Percentiles rank a stretch among this genome's conserved stretches.
Evolutionary conservation across 192 early-diverging fungal genomes (phyloP).

Genomic region (Umbelopsis isabellina): DNA sequence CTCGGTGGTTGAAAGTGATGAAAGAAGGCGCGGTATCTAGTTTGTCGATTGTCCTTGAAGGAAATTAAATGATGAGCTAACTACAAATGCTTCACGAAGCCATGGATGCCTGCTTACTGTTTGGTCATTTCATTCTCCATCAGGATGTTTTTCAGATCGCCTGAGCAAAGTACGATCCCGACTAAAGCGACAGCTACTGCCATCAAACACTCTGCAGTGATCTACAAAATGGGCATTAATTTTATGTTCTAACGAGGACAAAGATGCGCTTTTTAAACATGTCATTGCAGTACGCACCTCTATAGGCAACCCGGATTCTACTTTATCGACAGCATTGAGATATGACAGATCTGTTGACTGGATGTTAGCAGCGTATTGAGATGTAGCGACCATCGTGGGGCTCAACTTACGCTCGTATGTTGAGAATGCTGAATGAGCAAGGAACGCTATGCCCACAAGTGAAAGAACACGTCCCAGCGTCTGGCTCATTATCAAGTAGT

Average conservation of each 20-base stretch:
- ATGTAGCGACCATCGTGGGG: background rate
- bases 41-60: conserved; percentile 59
- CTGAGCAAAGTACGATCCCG: conserved; percentile 53
- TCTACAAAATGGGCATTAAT: conserved; percentile 35
- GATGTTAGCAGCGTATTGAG: background rate
- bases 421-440: conserved; percentile 56
- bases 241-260: background rate
- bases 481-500: background rate
- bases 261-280: background rate
- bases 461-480: conserved; percentile 36
- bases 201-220: conserved; percentile 49
- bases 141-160: conserved; percentile 58
- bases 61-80: background rate
- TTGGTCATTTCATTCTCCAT: conserved; percentile 65
- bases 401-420: conserved; percentile 55
- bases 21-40: conserved; percentile 63
- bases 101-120: conserved; percentile 45
- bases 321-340: conserved; percentile 53
- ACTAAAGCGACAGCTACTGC: conserved; percentile 52
- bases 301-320: conserved; percentile 44
- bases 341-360: conserved; percentile 51
- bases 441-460: conserved; percentile 45
- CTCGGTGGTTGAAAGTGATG: conserved; percentile 60
- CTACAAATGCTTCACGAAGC: background rate
- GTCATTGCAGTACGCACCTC: conserved; percentile 42